phyloP scores from a whole-genome alignment of 2,329 filamentous ascomycete species.

The Ceratocystis albifundus region DNA sequence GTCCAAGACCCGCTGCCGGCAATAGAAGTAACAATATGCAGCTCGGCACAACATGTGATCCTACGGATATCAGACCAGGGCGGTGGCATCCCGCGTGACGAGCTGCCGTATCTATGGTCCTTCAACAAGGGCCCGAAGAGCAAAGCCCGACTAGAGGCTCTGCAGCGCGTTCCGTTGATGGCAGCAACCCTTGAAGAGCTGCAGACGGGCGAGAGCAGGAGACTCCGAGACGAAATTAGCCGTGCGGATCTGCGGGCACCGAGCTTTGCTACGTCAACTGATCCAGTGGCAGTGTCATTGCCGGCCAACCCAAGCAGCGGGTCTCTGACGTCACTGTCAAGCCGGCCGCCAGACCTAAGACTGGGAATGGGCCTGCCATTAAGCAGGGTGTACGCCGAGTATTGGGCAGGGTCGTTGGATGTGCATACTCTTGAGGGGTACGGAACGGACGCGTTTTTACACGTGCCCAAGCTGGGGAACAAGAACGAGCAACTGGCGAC shows the following conservation, averaged over 20 bases:
- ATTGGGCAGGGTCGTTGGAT: slow-evolving; percentile 89
- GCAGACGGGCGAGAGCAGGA: slow-evolving; percentile 28
- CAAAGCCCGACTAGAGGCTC: slow-evolving; percentile 66
- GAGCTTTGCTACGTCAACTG: slow-evolving; percentile 28
- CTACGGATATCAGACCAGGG: slow-evolving; percentile 93
- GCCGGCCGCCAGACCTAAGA: slow-evolving; percentile 71
- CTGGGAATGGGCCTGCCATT: slow-evolving; percentile 89
- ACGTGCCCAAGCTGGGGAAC: slow-evolving; percentile 92
- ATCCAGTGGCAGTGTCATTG: background rate
- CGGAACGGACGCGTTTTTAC: slow-evolving; percentile 87
- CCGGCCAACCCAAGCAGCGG: slow-evolving; percentile 33
- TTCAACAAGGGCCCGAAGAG: slow-evolving; percentile 87
- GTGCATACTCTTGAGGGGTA: slow-evolving; percentile 91
- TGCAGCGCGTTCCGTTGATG: slow-evolving; percentile 77
- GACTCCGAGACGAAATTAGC: slow-evolving; percentile 32
- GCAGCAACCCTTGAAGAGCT: slow-evolving; percentile 89
- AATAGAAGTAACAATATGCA: slow-evolving; percentile 89
- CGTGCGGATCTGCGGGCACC: slow-evolving; percentile 36
- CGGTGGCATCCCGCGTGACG: slow-evolving; percentile 75
- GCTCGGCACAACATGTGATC: slow-evolving; percentile 88
- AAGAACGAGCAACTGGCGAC: slow-evolving; percentile 90
- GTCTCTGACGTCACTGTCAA: slow-evolving; percentile 69
- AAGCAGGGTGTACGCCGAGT: slow-evolving; percentile 90
- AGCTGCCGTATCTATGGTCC: slow-evolving; percentile 86
- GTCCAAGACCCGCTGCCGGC: slow-evolving; percentile 48